phyloP scores from a whole-genome alignment of 371 early-diverging fungal genomes.

The Dichotomocladium elegans region DNA sequence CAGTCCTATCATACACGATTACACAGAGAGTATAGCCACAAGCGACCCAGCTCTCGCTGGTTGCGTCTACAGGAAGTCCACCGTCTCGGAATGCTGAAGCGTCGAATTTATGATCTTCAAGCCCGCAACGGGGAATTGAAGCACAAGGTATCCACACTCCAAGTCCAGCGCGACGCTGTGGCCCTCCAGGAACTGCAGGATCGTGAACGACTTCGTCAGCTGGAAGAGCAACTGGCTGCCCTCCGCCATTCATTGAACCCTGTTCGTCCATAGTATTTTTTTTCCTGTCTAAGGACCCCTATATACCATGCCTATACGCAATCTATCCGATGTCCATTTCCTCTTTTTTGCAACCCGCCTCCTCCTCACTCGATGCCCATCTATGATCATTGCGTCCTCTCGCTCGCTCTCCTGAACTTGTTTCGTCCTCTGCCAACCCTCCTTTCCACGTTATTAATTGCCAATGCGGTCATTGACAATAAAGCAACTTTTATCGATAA shows the following conservation, averaged over 20 bases:
- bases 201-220: constrained; percentile 50
- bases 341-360: not conserved
- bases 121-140: not conserved
- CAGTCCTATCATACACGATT: too few species aligned
- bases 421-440: not conserved
- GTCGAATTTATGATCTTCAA: not conserved
- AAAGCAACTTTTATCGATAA: too few species aligned
- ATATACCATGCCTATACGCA: too few species aligned
- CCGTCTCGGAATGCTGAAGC: not conserved
- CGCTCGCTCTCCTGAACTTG: not conserved
- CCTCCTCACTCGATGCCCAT: not conserved
- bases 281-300: not conserved
- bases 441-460: not conserved
- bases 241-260: constrained; percentile 31
- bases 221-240: constrained; percentile 64
- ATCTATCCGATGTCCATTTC: too few species aligned
- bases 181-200: constrained; percentile 57
- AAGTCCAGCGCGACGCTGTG: constrained; percentile 52
- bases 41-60: not conserved
- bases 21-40: too few species aligned
- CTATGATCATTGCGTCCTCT: constrained; percentile 2
- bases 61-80: not conserved
- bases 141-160: constrained; percentile 23
- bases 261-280: not conserved
- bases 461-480: too few species aligned